These are phyloP conservation scores for Castanopsis chinensis DNA, from an alignment of 306 rosid genomes.

Conservation along the genomic window DNA sequence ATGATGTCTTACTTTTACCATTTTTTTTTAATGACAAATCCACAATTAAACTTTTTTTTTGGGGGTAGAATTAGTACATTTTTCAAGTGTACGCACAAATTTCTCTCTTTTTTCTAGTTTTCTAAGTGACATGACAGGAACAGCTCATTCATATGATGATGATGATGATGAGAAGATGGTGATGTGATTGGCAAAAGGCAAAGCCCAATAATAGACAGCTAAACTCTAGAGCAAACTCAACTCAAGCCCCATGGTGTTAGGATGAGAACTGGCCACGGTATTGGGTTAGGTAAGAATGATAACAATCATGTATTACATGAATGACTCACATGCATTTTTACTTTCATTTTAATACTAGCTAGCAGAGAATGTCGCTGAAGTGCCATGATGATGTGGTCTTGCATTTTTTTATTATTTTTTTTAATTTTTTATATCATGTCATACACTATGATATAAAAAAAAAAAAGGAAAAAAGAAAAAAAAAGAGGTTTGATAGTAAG, in stretches of 20 bases:
- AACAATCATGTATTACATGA: background rate
- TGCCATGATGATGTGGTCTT: too few relatives aligned
- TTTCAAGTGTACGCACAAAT: background rate
- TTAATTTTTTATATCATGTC: too few relatives aligned
- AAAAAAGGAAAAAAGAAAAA: too few relatives aligned
- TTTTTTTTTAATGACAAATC: background rate
- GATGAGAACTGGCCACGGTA: constrained; percentile 26
- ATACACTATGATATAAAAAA: too few relatives aligned
- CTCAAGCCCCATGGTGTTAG: constrained; percentile 18
- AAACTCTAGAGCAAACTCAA: constrained; percentile 10
- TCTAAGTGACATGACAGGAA: constrained; percentile 55
- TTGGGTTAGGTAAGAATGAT: background rate
- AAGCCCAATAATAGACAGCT: constrained; percentile 51
- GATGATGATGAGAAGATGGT: constrained; percentile 31
- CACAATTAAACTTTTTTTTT: background rate
- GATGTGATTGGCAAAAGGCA: constrained; percentile 63
- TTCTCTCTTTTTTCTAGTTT: background rate
- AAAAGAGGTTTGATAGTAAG: too few relatives aligned
- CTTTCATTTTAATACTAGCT: background rate
- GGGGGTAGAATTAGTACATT: background rate
- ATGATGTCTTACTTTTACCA: background rate
- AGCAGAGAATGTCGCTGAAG: too few relatives aligned
- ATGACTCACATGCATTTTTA: background rate
- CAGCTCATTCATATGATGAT: constrained; percentile 76
- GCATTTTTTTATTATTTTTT: too few relatives aligned